phyloP scores from a whole-genome alignment of 1,284 basidiomycete species.

The Marasmius oreades region DNA sequence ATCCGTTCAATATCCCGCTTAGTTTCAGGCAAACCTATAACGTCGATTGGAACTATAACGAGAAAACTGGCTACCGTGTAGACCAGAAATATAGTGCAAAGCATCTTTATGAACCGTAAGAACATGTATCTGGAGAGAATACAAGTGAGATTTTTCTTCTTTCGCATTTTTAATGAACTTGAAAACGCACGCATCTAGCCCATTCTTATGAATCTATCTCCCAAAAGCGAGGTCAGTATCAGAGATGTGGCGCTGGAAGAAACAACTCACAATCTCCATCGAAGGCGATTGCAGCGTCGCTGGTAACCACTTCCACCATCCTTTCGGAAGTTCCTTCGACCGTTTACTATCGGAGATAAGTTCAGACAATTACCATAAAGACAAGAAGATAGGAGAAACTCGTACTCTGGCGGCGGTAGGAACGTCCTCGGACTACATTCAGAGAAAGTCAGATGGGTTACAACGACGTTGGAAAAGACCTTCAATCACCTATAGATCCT shows the following conservation, averaged over 20 bases:
- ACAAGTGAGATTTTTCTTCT: not conserved
- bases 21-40: conserved; percentile 37
- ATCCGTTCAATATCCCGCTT: conserved; percentile 35
- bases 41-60: conserved; percentile 60
- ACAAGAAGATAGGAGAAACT: conserved; percentile 7
- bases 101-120: conserved; percentile 58
- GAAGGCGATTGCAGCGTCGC: conserved; percentile 36
- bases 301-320: conserved; percentile 46
- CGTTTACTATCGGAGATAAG: conserved; percentile 35
- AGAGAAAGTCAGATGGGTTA: not conserved
- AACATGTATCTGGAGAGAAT: conserved; percentile 49
- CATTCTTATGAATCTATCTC: conserved; percentile 54
- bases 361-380: too few relatives aligned
- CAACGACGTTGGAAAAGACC: conserved; percentile 16
- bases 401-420: conserved; percentile 48
- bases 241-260: not conserved
- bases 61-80: conserved; percentile 60
- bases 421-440: conserved; percentile 48
- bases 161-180: not conserved
- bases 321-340: conserved; percentile 36
- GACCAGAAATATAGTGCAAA: conserved; percentile 62
- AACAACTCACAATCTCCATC: conserved; percentile 39
- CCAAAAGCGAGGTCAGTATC: conserved; percentile 3
- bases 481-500: conserved; percentile 39
- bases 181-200: conserved; percentile 60